Evolutionary conservation across 495 filamentous ascomycete species (phyloP), one percentile per base, ranked within the genome.

Genomic region (Talaromyces wortmannii): DNA sequence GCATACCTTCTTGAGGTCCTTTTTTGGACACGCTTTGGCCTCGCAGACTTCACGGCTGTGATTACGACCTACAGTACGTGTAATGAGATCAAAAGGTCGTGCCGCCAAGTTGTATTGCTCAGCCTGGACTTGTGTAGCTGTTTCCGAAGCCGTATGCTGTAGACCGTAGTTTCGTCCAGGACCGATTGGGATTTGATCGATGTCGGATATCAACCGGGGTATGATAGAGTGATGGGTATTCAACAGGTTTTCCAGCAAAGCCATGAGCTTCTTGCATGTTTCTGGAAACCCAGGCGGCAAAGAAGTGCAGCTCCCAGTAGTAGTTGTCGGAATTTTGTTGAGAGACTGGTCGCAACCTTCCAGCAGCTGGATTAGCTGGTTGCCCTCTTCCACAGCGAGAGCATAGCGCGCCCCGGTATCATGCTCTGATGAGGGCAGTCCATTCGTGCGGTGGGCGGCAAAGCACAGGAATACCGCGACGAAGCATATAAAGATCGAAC

Each of bases 391-490:
- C 36, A 13, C 5, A 10, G 36, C 8, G 36, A 40, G 13, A 13
- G 36, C 36, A 8, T 10, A 30, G 2, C 7, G 23, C 4, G 23
- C 23, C 2, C 23, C 23, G 23, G 23, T 2, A 23, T 23, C 30
- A 7, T 32, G 50, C 18, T 17, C 13, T 13, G 40, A 42, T 10
- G 33, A 33, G 7, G 36, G 18, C 31, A 16, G 17, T 17, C 44
- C 40, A 18, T 31, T 8, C 15, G 15, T 44, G 18, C 40, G 50
- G 31, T 15, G 30, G 12, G 40, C 18, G 3, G 52, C 40, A 40
- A 53, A 53, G 52, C 52, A 53, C 12, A 53, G 18, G n/a, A 42
- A 15, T 2, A 46, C 52, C 16, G 52, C 52, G 7, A 53, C 52
- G 42, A 53, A 23, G 36, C 36, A 44, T 46, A 46, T 15, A 31